Evolutionary conservation across 176 grass and related monocot species (phyloP), one percentile per base, ranked within the genome.

Genomic region (Oryza longistaminata): DNA sequence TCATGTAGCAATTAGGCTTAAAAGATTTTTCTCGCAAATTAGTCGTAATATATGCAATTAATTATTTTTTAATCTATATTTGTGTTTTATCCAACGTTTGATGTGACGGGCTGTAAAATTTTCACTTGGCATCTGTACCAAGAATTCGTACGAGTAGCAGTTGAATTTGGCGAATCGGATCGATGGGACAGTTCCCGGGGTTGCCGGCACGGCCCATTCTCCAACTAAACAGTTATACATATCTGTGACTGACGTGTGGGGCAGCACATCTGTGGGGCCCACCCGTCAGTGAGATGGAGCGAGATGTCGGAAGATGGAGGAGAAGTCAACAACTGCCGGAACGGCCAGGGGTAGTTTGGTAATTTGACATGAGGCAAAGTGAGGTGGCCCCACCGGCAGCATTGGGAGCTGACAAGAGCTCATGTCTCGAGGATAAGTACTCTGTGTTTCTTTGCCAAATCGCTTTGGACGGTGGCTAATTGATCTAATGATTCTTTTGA

Each of bases 381-480:
- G 80, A 22, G 1, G n/a, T 25, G n/a, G 35, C 35, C 55, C 74
- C 52, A 55, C 52, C 4, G 52, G 52, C 52, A 5, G 17, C 78
- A 70, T 15, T 31, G 43, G 48, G 40, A 48, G 27, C 53, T 40
- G 77, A 26, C 68, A 25, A 19, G 45, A 67, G 74, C 69, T 65
- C 87, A 88, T 35, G 81, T 79, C 87, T 84, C 87, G 60, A 88
- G 85, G 60, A 43, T 26, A 39, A n/a, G n/a, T 27, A 27, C 27
- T 27, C 50, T 77, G 21, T 14, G 42, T 19, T 53, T 19, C 15
- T 55, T 55, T 19, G 50, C 50, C 50, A 7, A 55, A 55, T 55
- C 50, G 15, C 50, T 55, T 55, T 19, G 50, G 50, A 55, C 50
- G 50, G 50, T 7, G 16, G 1, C 50, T 55, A 55, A 55, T 19